These are phyloP conservation scores for Sphagnum fallax DNA, from an alignment of 228 moss, liverwort and hornwort species.

Conservation along the genomic window DNA sequence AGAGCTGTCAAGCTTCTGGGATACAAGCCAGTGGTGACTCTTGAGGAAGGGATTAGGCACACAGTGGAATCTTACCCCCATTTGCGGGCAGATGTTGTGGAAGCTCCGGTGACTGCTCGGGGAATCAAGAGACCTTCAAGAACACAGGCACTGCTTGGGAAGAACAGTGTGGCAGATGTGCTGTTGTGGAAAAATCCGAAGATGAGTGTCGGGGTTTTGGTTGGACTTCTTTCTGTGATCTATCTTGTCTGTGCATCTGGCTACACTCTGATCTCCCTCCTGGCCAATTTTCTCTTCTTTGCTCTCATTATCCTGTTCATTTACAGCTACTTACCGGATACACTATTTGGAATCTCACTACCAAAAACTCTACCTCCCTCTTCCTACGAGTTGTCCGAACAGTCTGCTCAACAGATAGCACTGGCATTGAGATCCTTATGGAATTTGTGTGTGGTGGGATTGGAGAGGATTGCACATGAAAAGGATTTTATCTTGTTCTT, in stretches of 20 bases:
- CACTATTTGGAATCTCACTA: slow-evolving; percentile 54
- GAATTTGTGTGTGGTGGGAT: slow-evolving; percentile 31
- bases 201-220: slow-evolving; percentile 34
- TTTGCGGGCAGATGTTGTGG: slow-evolving; percentile 46
- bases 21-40: slow-evolving; percentile 61
- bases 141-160: slow-evolving; percentile 42
- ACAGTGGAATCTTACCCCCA: slow-evolving; percentile 68
- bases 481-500: slow-evolving; percentile 43
- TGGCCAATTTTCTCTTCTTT: slow-evolving; percentile 43
- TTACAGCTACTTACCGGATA: slow-evolving; percentile 63
- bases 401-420: slow-evolving; percentile 32
- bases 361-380: slow-evolving; percentile 54
- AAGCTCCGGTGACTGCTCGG: slow-evolving; percentile 12
- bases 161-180: slow-evolving; percentile 54
- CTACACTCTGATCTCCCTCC: slow-evolving; percentile 43
- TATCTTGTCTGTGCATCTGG: slow-evolving; percentile 55
- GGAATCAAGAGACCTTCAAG: slow-evolving; percentile 36
- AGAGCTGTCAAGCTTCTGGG: slow-evolving; percentile 65
- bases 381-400: slow-evolving; percentile 45
- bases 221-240: slow-evolving; percentile 31
- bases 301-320: slow-evolving; percentile 39
- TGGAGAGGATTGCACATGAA: slow-evolving; percentile 27
- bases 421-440: slow-evolving; percentile 32
- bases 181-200: slow-evolving; percentile 62
- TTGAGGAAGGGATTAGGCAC: slow-evolving; percentile 70